phyloP scores from a whole-genome alignment of 1,139 yeast genomes.

The Yamadazyma blattariae region DNA sequence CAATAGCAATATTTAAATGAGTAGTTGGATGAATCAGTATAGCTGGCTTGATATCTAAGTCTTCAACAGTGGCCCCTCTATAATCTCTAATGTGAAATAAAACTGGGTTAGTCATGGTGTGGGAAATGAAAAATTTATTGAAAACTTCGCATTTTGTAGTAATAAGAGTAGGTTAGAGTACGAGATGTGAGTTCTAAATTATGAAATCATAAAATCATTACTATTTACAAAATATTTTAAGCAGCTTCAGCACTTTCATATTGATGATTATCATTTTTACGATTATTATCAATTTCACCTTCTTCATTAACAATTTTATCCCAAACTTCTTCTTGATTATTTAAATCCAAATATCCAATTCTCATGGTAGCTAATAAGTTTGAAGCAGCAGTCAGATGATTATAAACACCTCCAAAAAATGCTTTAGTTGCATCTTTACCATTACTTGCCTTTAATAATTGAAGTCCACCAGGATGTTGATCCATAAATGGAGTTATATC shows the following conservation, averaged over 20 bases:
- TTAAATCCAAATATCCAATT: conserved; percentile 72
- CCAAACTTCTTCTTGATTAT: conserved; percentile 85
- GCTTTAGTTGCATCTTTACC: conserved; percentile 75
- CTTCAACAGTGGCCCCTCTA: conserved; percentile 59
- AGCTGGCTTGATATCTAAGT: conserved; percentile 61
- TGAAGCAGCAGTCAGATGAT: conserved; percentile 72
- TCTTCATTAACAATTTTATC: conserved; percentile 45
- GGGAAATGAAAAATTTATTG: too few relatives aligned
- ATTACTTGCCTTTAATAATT: conserved; percentile 57
- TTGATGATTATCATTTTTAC: conserved; percentile 15
- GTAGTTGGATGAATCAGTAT: conserved; percentile 54
- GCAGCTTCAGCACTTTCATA: conserved; percentile 48
- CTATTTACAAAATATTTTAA: conserved; percentile 16
- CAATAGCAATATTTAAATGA: conserved; percentile 45
- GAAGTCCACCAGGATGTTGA: conserved; percentile 72
- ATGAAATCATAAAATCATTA: too few relatives aligned
- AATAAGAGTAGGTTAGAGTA: too few relatives aligned
- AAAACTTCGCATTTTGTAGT: too few relatives aligned
- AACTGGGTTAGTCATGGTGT: conserved; percentile 5
- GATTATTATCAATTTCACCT: conserved; percentile 25
- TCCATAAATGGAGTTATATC: conserved; percentile 71
- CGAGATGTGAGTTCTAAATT: too few relatives aligned
- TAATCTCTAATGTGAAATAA: conserved; percentile 38
- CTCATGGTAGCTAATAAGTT: conserved; percentile 74
- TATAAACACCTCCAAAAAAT: conserved; percentile 72